Base-by-base conservation (phyloP, 805 yeast genomes). In the Nematodospora valgi region DNA sequence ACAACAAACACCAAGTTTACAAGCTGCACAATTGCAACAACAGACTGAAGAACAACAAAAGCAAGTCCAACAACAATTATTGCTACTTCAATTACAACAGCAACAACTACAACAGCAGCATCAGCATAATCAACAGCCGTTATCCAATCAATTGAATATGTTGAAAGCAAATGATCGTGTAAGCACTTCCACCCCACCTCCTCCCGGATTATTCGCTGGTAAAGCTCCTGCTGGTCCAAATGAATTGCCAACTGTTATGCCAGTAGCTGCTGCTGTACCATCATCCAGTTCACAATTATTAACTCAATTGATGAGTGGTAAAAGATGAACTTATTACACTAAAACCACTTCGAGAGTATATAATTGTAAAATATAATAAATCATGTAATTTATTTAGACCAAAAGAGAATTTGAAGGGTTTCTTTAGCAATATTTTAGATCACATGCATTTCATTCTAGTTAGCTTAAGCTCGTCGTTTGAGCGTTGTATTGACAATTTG, bases 291-390 rank as follows among this genome's bases (percentile, higher is more conserved):
- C 87, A 26, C 95, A 87, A 53, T 70, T 88, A 51, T 70, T 88
- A 48, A 86, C 79, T 39, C 96, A 87, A 58, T 68, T 88, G 53
- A 81, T 88, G 80, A 81, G 82, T 48, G 94, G 94, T 19, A 85
- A 82, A 54, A 76, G 66, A 48, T 66, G 48, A 46, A 18, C n/a
- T n/a, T n/a, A n/a, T n/a, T n/a, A n/a, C n/a, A n/a, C n/a, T n/a
- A n/a, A n/a, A n/a, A n/a, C n/a, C n/a, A n/a, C n/a, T n/a, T n/a
- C n/a, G n/a, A n/a, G n/a, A n/a, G n/a, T n/a, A n/a, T n/a, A n/a
- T n/a, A n/a, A n/a, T n/a, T n/a, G n/a, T n/a, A n/a, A n/a, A n/a
- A n/a, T n/a, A n/a, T n/a, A n/a, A n/a, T n/a, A n/a, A n/a, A n/a
- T n/a, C n/a, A n/a, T n/a, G n/a, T n/a, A n/a, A n/a, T n/a, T n/a